phyloP scores from a whole-genome alignment of 768 basidiomycete species.

The Phylloporus scabripes region DNA sequence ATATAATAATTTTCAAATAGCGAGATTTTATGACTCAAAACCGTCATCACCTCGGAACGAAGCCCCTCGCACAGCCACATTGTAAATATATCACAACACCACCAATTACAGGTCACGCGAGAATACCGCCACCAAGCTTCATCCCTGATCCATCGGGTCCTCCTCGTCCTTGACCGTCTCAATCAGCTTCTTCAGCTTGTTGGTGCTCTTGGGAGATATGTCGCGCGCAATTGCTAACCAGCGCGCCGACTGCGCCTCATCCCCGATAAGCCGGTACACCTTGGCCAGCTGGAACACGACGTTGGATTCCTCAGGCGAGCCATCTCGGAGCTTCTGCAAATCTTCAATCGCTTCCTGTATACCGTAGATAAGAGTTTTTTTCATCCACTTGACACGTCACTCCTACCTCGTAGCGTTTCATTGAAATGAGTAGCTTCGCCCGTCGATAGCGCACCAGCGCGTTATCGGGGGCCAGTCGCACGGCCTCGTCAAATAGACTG shows the following conservation, averaged over 20 bases:
- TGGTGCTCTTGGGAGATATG: conserved; percentile 84
- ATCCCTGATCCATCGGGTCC: conserved; percentile 75
- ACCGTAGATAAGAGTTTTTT: conserved; percentile 20
- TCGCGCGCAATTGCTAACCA: conserved; percentile 89
- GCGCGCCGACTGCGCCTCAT: conserved; percentile 74
- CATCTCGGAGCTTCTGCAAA: conserved; percentile 71
- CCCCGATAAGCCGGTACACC: conserved; percentile 78
- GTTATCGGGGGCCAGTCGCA: conserved; percentile 75
- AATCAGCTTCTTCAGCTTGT: conserved; percentile 75
- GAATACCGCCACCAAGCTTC: conserved; percentile 15
- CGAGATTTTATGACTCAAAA: conserved; percentile 32
- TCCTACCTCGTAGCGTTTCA: conserved; percentile 76
- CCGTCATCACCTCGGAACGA: conserved; percentile 26
- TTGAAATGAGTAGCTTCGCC: conserved; percentile 83
- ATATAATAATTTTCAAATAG: conserved; percentile 41
- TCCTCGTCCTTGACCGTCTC: conserved; percentile 64
- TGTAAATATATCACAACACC: conserved; percentile 20
- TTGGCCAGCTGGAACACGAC: conserved; percentile 94
- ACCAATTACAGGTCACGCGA: conserved; percentile 21
- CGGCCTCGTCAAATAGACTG: conserved; percentile 75
- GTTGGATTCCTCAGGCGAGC: conserved; percentile 93
- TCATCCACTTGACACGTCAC: conserved; percentile 19
- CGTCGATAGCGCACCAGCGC: conserved; percentile 92
- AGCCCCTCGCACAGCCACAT: conserved; percentile 28
- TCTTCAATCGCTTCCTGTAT: conserved; percentile 73